Base-by-base conservation (phyloP, 148 eudicot genomes). In the Rhododendron henanense region DNA sequence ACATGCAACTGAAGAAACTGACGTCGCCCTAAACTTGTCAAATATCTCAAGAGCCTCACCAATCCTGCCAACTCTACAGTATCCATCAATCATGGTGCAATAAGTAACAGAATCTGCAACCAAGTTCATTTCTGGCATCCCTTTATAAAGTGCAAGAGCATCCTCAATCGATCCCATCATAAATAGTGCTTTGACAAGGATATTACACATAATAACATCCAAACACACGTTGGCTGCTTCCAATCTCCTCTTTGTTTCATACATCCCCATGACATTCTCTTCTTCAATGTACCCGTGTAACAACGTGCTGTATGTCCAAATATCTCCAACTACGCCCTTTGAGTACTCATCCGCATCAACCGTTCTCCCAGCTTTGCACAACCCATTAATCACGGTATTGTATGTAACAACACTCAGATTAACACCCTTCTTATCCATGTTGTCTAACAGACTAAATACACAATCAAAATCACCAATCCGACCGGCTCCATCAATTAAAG, bases 311-410 rank as follows among this genome's bases (percentile, higher is more conserved):
- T 92, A 89, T 6, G 94, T 92, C 85, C 89, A 48, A 57, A 71
- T 69, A 87, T 92, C 92, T 55, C 88, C 88, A 86, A 53, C 10
- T 19, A 88, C 69, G 35, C 85, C 76, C 51, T 87, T 89, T 48
- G 94, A 89, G 81, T 90, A 53, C 67, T 88, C 90, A 86, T 89
- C 86, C 0, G 94, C 94, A 84, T 90, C 91, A 53, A 76, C 48
- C 7, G 88, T 89, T 87, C 91, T 92, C 82, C 91, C 91, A 76
- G 88, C 91, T 88, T 87, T 92, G 83, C 92, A 92, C 85, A 92
- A 85, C 13, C 94, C 94, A 57, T 92, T 89, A 77, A 92, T 90
- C 79, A 92, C 81, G 1, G 88, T 87, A 74, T 92, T 92, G 78
- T 88, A 92, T 21, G 92, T 91, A 28, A 92, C 87, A 85, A 89